Percentiles rank a stretch among this genome's conserved stretches.
These are phyloP conservation scores for Fusarium secorum DNA, from an alignment of 2,329 filamentous ascomycete genomes.

Conservation along the genomic window DNA sequence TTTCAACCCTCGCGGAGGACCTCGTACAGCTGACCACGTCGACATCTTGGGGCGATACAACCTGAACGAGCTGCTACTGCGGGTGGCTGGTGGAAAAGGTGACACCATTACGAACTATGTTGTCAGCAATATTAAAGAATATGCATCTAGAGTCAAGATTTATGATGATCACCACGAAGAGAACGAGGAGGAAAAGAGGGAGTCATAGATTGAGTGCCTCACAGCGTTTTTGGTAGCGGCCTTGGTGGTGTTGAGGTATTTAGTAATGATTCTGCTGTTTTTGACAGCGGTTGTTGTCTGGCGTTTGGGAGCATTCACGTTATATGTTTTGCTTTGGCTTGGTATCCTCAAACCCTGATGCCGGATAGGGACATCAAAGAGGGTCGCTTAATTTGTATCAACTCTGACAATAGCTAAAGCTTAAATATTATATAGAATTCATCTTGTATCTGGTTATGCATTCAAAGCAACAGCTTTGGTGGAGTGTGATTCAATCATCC, in stretches of 20 bases:
- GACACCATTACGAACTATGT: constrained; percentile 79
- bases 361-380: constrained; percentile 11
- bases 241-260: not conserved
- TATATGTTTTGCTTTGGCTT: constrained; percentile 24
- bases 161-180: constrained; percentile 65
- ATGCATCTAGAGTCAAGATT: constrained; percentile 84
- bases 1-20: constrained; percentile 81
- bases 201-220: constrained; percentile 28
- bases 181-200: constrained; percentile 59
- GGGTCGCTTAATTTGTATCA: not conserved
- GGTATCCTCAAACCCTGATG: constrained; percentile 6
- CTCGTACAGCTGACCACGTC: constrained; percentile 86
- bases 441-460: not conserved
- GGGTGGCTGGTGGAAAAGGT: constrained; percentile 85
- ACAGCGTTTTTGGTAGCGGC: not conserved
- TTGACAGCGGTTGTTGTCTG: constrained; percentile 21
- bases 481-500: not conserved
- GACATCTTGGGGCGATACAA: constrained; percentile 91
- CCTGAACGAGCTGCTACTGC: constrained; percentile 88
- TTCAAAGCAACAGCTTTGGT: not conserved
- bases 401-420: not conserved
- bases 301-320: constrained; percentile 37
- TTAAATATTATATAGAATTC: not conserved
- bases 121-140: constrained; percentile 81
- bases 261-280: not conserved